Base-by-base conservation (phyloP, 176 grass and related monocot genomes). In the Zoysia japonica region DNA sequence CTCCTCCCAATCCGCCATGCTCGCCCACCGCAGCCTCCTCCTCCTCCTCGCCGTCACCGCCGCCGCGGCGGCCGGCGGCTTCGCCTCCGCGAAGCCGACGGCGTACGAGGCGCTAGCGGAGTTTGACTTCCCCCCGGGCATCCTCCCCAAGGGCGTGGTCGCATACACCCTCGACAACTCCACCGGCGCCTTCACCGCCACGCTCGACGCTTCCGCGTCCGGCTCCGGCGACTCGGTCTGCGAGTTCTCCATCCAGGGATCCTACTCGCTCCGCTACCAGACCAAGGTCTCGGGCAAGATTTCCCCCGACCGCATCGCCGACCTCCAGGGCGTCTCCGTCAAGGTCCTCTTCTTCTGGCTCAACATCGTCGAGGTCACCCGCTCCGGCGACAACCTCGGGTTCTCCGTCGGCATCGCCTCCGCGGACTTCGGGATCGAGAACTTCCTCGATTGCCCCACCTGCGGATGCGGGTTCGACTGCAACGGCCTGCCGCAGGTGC, bases 401-500 rank as follows among this genome's bases (percentile, higher is more conserved):
- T 98, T 98, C 87, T 98, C 95, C 37, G 92, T 98, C 68, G 95
- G 95, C 67, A 91, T 98, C 69, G 88, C 86, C 19, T 94, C 95
- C 69, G 95, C 95, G 0, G 90, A 94, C 69, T 98, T 98, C 75
- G 86, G 76, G 41, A 67, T 98, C 61, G 81, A 89, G 8, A 94
- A 98, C 61, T 98, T 98, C 72, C 87, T 78, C 78, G 84, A 94
- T 66, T 80, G 85, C 82, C 95, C 95, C 42, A 83, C 78, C 38
- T 98, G 95, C 38, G 95, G 95, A 4, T 98, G 95, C 67, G 95
- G 95, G 1, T 92, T 98, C 69, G 86, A 98, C 81, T 98, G 95
- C 77, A 11, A 89, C 83, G 47, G 50, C 52, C 52, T 60, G 28
- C 53, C 55, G 7, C 7, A 40, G 60, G 44, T 71, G 51, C 71